Evolutionary conservation across 2,329 filamentous ascomycete species (phyloP).

Genomic region (Botrytis sinoallii): DNA sequence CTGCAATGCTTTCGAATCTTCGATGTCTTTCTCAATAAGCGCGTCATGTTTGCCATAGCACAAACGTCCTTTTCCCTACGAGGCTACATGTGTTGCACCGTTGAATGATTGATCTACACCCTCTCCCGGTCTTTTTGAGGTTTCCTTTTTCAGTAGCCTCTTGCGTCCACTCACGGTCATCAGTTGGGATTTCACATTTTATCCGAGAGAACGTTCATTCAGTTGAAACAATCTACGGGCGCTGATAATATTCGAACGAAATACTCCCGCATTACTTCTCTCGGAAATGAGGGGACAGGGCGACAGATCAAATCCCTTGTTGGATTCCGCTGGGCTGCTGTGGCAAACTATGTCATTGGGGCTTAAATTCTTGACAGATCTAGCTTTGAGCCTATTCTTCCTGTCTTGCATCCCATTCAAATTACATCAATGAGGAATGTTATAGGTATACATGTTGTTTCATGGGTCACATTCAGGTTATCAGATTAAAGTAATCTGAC

Average conservation of each 20-base stretch:
- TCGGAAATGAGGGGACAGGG: background rate
- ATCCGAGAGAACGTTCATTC: background rate
- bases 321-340: background rate
- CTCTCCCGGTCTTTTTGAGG: background rate
- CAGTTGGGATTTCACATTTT: background rate
- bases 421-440: background rate
- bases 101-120: background rate
- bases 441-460: background rate
- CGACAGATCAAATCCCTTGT: background rate
- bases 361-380: background rate
- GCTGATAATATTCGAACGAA: background rate
- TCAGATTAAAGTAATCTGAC: background rate
- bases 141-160: background rate
- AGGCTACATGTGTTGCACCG: background rate
- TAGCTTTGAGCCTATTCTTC: background rate
- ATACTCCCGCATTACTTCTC: background rate
- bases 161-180: background rate
- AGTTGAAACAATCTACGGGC: background rate
- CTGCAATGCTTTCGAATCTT: background rate
- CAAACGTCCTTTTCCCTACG: background rate
- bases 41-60: background rate
- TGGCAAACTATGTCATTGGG: constrained; percentile 13
- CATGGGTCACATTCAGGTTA: background rate
- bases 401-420: background rate
- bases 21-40: background rate